A percentile compares a stretch with the other conserved stretches of the same genome.
These are phyloP conservation scores for Mortierella sp. DNA, from an alignment of 371 early-diverging fungal genomes.

Conservation along the genomic window DNA sequence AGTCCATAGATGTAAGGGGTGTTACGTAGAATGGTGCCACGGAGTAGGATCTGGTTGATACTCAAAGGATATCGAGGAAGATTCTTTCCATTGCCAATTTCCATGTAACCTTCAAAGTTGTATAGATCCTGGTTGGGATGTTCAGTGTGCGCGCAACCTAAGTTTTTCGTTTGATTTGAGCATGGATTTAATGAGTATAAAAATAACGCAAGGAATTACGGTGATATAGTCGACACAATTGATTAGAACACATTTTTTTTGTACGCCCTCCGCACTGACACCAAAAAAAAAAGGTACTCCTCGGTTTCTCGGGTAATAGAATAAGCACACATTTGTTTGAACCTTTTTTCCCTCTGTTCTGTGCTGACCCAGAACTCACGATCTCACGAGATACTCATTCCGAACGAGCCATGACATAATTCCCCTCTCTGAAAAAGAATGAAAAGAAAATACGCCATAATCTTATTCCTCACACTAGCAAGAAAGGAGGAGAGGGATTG, in stretches of 20 bases:
- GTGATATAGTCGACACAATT: neutral
- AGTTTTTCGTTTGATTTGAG: neutral
- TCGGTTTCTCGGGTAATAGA: constrained; percentile 8
- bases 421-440: neutral
- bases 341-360: neutral
- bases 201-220: neutral
- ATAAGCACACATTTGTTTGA: constrained; percentile 6
- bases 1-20: constrained; percentile 81
- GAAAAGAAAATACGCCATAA: constrained; percentile 17
- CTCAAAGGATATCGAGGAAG: constrained; percentile 53
- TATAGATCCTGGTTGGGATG: constrained; percentile 75
- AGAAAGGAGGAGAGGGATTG: neutral
- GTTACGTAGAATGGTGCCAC: constrained; percentile 86
- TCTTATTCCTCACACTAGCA: neutral
- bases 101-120: constrained; percentile 72
- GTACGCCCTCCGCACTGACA: neutral
- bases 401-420: constrained; percentile 19
- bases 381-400: constrained; percentile 1
- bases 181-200: neutral
- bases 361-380: neutral
- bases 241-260: too few relatives aligned
- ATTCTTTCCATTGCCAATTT: constrained; percentile 53
- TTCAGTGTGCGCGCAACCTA: constrained; percentile 63
- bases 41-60: constrained; percentile 65
- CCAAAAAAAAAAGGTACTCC: neutral